Percentiles rank a stretch among this genome's conserved stretches.
Evolutionary conservation across 2,329 filamentous ascomycete species (phyloP).

Genomic region (Alternaria arborescens): DNA sequence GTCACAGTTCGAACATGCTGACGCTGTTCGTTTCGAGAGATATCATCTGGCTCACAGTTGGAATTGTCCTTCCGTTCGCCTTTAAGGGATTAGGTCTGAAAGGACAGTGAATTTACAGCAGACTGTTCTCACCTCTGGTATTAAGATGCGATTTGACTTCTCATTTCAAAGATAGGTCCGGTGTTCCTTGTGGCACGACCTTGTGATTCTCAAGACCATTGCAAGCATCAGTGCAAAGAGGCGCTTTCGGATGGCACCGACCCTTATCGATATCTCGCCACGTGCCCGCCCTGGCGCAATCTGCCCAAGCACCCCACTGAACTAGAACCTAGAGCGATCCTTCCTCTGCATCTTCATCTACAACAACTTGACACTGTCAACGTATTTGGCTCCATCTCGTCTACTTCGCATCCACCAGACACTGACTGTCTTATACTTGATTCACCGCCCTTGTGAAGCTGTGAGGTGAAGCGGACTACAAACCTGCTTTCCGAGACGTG

Average conservation of each 20-base stretch:
- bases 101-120: background rate
- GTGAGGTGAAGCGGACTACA: background rate
- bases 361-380: background rate
- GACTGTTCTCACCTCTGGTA: background rate
- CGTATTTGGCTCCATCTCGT: background rate
- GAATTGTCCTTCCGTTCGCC: background rate
- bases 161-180: too few relatives aligned
- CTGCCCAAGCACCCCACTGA: background rate
- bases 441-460: background rate
- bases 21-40: background rate
- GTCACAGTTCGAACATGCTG: too few relatives aligned
- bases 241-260: background rate
- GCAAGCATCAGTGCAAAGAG: background rate
- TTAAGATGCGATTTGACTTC: too few relatives aligned
- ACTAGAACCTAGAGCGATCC: background rate
- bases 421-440: background rate
- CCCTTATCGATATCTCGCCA: slow-evolving; percentile 9
- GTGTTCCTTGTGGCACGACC: background rate
- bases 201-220: background rate
- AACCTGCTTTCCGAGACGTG: background rate
- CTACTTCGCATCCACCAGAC: background rate
- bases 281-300: background rate
- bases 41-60: background rate
- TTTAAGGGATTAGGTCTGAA: background rate
- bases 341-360: background rate